Conservation (phyloP, 495 filamentous ascomycete species). For the Penicillium tannophilum region DNA sequence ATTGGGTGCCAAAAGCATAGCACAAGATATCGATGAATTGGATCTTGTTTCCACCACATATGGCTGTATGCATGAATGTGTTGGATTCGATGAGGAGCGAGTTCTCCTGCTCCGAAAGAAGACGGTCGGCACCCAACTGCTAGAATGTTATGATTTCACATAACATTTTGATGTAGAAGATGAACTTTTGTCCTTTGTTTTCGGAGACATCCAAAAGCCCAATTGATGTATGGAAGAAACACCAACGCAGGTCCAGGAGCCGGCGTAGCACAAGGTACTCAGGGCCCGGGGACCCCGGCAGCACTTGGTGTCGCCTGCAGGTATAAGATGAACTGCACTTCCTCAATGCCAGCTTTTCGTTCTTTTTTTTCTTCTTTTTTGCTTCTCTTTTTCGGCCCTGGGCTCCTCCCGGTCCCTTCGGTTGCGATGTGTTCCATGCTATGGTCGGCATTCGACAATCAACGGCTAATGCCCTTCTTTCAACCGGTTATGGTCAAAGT, state of each 20-base stretch:
- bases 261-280: conserved; percentile 35
- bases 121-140: conserved; percentile 62
- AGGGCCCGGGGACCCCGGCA: conserved; percentile 29
- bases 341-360: not conserved
- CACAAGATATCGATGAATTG: conserved; percentile 1
- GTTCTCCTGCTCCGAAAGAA: conserved; percentile 83
- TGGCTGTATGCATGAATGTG: conserved; percentile 57
- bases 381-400: not conserved
- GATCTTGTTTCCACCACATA: conserved; percentile 4
- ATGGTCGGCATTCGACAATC: no score
- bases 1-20: conserved; percentile 1
- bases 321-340: conserved; percentile 11
- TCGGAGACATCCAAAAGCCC: not conserved
- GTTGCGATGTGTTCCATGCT: not conserved
- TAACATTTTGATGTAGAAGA: conserved; percentile 34
- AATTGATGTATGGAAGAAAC: not conserved
- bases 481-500: no score
- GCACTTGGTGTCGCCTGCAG: conserved; percentile 4
- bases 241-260: conserved; percentile 20
- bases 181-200: not conserved
- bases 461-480: no score
- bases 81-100: conserved; percentile 93
- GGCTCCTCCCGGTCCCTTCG: not conserved
- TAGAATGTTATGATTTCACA: conserved; percentile 93
- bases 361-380: not conserved